A percentile compares a stretch with the other conserved stretches of the same genome.
phyloP scores from a whole-genome alignment of 371 early-diverging fungal species.

The Mucor circinelloides region DNA sequence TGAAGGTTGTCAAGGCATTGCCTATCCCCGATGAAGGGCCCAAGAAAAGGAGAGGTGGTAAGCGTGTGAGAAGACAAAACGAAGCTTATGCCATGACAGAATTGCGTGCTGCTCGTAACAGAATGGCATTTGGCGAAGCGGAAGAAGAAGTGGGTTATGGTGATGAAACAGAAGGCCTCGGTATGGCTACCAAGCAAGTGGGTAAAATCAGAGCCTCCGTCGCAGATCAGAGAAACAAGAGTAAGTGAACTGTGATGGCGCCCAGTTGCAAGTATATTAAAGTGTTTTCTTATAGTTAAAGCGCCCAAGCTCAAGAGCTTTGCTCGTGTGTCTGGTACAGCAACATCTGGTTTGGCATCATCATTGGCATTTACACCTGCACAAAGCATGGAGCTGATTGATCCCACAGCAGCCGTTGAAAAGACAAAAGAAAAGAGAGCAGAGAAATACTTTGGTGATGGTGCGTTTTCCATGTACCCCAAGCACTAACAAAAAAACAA shows the following conservation, averaged over 20 bases:
- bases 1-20: constrained; percentile 83
- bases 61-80: constrained; percentile 80
- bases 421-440: constrained; percentile 62
- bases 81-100: constrained; percentile 88
- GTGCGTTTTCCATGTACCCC: constrained; percentile 55
- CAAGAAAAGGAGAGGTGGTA: constrained; percentile 90
- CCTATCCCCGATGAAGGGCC: constrained; percentile 92
- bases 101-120: constrained; percentile 85
- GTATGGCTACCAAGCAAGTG: constrained; percentile 76
- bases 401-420: constrained; percentile 79
- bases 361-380: constrained; percentile 95
- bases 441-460: constrained; percentile 84
- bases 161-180: constrained; percentile 88
- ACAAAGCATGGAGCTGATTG: constrained; percentile 93
- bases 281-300: constrained; percentile 42
- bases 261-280: background rate
- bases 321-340: constrained; percentile 40
- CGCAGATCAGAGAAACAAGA: constrained; percentile 65
- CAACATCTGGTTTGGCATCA: constrained; percentile 84
- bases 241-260: constrained; percentile 32
- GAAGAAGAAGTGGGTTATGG: constrained; percentile 88
- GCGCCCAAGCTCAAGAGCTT: constrained; percentile 63
- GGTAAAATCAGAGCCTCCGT: constrained; percentile 74
- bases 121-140: constrained; percentile 90
- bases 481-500: no score